Evolutionary conservation across 108 stramenopile genomes (phyloP), one percentile per base, ranked within the genome.

Genomic region (Halocafeteria seosinensis): DNA sequence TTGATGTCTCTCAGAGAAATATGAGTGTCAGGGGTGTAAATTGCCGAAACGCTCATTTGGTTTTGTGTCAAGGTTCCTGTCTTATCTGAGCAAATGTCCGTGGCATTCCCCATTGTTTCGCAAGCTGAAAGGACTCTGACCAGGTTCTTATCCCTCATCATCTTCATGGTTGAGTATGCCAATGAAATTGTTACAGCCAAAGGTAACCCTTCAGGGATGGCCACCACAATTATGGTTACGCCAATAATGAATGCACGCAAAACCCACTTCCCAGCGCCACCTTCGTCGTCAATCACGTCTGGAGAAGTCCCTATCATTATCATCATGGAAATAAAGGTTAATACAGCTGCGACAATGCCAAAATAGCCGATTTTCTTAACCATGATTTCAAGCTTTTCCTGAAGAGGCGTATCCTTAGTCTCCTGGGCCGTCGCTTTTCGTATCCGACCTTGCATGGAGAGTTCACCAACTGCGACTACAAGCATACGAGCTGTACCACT

Each of bases 21-120:
- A n/a, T 17, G 17, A n/a, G 42, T n/a, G 42, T 47, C n/a, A n/a
- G 42, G 42, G 17, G n/a, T 17, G 42, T 17, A 17, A 17, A 47
- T 36, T 8, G 77, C 76, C 30, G 75, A 71, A 62, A 84, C 50
- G 23, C 75, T 65, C 79, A 88, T 84, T 28, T 84, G 70, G 78
- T 88, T 88, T 62, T 88, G 84, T 0, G 87, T 88, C 62, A 87
- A 60, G 36, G 83, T 86, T 28, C 87, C 85, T 59, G 86, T 87
- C 73, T 93, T 93, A 73, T 96, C 94, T 25, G 91, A 89, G 71
- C 95, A 96, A 68, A 96, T 96, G 60, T 88, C 93, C 0, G 95
- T 96, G 21, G 95, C 95, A 75, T 87, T 91, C 35, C 95, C 95
- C 95, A 96, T 96, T 34, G 95, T 96, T 73, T 96, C 95, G 70